These are phyloP conservation scores for Withania somnifera DNA, from an alignment of 305 asterid species.

Conservation along the genomic window DNA sequence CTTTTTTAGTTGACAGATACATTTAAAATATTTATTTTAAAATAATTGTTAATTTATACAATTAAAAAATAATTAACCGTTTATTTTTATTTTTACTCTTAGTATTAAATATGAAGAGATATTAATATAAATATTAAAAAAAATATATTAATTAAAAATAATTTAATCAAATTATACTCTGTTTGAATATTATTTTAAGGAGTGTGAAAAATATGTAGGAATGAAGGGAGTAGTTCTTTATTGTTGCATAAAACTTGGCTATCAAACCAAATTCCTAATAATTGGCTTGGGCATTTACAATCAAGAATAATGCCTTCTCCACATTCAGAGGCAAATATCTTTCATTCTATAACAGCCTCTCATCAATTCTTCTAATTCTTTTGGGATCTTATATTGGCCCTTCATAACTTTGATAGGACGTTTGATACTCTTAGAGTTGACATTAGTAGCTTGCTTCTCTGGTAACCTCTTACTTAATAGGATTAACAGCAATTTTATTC, in stretches of 20 bases:
- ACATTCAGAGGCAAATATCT: slow-evolving; percentile 24
- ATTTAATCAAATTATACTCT: too few relatives aligned
- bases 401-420: slow-evolving; percentile 6
- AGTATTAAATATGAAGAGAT: too few relatives aligned
- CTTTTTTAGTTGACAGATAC: too few relatives aligned
- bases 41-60: too few relatives aligned
- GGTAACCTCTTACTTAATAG: neutral
- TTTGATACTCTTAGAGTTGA: neutral
- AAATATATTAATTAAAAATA: too few relatives aligned
- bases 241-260: neutral
- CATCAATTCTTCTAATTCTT: neutral
- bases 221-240: neutral
- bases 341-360: slow-evolving; percentile 19
- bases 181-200: too few relatives aligned
- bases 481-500: neutral
- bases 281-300: neutral
- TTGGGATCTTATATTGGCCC: neutral
- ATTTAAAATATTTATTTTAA: too few relatives aligned
- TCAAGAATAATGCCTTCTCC: slow-evolving; percentile 20
- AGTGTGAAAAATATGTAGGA: too few relatives aligned
- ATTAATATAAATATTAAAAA: too few relatives aligned
- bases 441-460: neutral
- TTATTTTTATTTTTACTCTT: too few relatives aligned
- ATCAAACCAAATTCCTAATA: neutral
- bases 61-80: too few relatives aligned